Evolutionary conservation across 768 basidiomycete genomes (phyloP).

Genomic region (Leccinum boreale): DNA sequence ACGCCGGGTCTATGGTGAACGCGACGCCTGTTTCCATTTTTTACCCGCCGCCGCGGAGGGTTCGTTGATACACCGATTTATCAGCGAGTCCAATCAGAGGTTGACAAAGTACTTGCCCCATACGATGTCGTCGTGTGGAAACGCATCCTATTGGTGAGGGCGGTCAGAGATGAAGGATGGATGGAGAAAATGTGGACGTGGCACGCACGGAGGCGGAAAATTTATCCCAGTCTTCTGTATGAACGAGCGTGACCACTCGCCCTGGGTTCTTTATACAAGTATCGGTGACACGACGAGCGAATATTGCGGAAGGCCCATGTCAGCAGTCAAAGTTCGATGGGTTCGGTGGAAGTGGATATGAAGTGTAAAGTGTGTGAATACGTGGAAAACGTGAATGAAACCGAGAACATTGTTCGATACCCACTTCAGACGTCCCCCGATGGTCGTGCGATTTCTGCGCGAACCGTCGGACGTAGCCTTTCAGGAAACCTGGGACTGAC

Average conservation of each 20-base stretch:
- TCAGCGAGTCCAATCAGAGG: background rate
- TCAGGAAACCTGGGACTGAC: constrained; percentile 76
- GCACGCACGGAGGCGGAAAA: constrained; percentile 62
- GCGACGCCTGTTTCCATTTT: constrained; percentile 57
- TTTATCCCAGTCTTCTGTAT: constrained; percentile 82
- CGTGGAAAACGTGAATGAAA: background rate
- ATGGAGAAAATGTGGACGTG: background rate
- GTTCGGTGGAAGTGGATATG: background rate
- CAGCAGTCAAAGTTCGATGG: background rate
- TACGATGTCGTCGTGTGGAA: constrained; percentile 30
- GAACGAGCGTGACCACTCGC: constrained; percentile 85
- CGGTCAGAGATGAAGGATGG: background rate
- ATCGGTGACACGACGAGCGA: background rate
- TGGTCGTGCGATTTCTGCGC: constrained; percentile 93
- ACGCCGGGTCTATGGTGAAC: constrained; percentile 79
- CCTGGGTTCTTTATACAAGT: constrained; percentile 61
- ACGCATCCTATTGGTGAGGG: constrained; percentile 22
- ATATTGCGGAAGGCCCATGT: background rate
- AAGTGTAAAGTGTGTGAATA: background rate
- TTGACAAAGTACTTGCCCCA: constrained; percentile 62
- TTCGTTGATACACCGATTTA: background rate
- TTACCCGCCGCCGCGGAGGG: background rate
- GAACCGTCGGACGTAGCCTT: constrained; percentile 87
- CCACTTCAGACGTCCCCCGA: constrained; percentile 81
- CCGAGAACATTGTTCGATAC: background rate